These are phyloP conservation scores for Leptodontidium sp. DNA, from an alignment of 2,329 filamentous ascomycete species.

Conservation along the genomic window DNA sequence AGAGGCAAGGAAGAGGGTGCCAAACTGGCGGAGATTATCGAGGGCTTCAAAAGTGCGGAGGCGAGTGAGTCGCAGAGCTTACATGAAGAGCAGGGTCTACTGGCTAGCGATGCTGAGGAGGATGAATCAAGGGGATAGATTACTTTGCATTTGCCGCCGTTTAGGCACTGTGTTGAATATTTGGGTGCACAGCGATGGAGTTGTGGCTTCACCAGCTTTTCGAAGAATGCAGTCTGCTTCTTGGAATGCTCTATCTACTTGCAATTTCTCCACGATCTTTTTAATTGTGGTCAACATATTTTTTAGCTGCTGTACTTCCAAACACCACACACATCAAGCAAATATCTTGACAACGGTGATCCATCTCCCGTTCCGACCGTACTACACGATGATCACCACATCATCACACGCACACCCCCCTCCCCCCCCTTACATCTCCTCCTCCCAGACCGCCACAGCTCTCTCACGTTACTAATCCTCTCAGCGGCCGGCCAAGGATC, in stretches of 20 bases:
- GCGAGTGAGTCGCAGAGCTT: slow-evolving; percentile 29
- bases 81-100: slow-evolving; percentile 26
- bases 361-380: neutral
- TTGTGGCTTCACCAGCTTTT: neutral
- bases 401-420: neutral
- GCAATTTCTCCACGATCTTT: neutral
- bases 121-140: slow-evolving; percentile 6
- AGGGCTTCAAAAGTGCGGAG: slow-evolving; percentile 54
- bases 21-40: slow-evolving; percentile 67
- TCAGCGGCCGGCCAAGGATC: neutral
- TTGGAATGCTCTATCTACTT: neutral
- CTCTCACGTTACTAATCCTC: neutral
- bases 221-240: neutral
- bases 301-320: neutral
- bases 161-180: neutral
- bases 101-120: slow-evolving; percentile 31
- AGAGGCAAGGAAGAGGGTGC: slow-evolving; percentile 75
- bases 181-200: slow-evolving; percentile 10
- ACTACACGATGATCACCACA: neutral
- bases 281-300: neutral
- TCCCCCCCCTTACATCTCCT: neutral
- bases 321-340: neutral
- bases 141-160: neutral
- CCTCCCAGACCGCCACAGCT: neutral
- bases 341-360: neutral